Conservation (phyloP, 2,329 filamentous ascomycete genomes). For the Stachybotrys elegans region DNA sequence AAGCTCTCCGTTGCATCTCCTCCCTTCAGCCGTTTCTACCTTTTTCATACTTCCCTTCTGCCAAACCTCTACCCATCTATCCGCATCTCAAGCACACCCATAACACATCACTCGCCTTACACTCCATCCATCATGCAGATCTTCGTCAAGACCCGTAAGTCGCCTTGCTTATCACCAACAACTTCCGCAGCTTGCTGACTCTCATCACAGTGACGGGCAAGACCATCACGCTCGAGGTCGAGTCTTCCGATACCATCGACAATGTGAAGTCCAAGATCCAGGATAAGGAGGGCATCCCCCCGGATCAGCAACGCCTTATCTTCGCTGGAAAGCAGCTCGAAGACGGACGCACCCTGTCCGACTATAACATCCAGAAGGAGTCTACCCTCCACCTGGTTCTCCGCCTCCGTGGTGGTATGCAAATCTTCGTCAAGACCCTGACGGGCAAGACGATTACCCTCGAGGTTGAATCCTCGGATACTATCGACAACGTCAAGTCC, state of each 20-base stretch:
- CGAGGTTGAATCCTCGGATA: slow-evolving; percentile 83
- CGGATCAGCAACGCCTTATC: slow-evolving; percentile 92
- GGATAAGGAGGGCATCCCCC: slow-evolving; percentile 96
- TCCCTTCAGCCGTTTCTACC: slow-evolving; percentile 8
- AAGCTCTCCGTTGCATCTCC: slow-evolving; percentile 19
- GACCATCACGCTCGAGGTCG: slow-evolving; percentile 59
- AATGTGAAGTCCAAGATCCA: slow-evolving; percentile 98
- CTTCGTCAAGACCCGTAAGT: slow-evolving; percentile 94
- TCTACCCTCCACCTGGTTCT: slow-evolving; percentile 71
- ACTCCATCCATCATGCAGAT: slow-evolving; percentile 73
- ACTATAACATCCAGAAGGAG: slow-evolving; percentile 57
- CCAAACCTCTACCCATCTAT: slow-evolving; percentile 8
- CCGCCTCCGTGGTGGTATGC: slow-evolving; percentile 62
- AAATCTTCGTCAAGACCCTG: slow-evolving; percentile 76
- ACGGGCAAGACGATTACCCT: slow-evolving; percentile 94
- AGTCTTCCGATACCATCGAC: slow-evolving; percentile 89
- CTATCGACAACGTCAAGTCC: slow-evolving; percentile 92
- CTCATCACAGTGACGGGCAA: slow-evolving; percentile 61
- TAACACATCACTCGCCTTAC: slow-evolving; percentile 15
- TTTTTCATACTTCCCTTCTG: slow-evolving; percentile 10
- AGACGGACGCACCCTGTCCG: slow-evolving; percentile 63
- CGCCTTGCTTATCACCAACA: slow-evolving; percentile 13
- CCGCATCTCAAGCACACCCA: slow-evolving; percentile 6
- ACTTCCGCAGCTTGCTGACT: slow-evolving; percentile 14
- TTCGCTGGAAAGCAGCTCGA: slow-evolving; percentile 97